Base-by-base conservation (phyloP, 208 protist genomes). In the Wallacemonas sp. region DNA sequence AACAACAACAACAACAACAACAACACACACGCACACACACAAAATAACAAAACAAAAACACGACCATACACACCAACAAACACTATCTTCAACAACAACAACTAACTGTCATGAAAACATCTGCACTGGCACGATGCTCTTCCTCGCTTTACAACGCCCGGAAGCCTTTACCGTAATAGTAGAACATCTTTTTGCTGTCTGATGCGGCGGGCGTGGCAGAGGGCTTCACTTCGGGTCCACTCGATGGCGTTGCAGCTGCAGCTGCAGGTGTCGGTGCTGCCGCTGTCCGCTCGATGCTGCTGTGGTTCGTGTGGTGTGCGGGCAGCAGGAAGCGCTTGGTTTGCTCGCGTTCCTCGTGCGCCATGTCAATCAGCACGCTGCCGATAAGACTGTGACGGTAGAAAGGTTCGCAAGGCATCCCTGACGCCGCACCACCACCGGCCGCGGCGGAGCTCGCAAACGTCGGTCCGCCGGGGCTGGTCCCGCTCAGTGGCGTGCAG, bases 111-210 rank as follows among this genome's bases (percentile, higher is more conserved):
- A n/a, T n/a, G n/a, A n/a, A n/a, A n/a, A n/a, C n/a, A n/a, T n/a
- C n/a, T n/a, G n/a, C n/a, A n/a, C n/a, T n/a, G n/a, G n/a, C n/a
- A n/a, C n/a, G n/a, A n/a, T n/a, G n/a, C n/a, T n/a, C n/a, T n/a
- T n/a, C n/a, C n/a, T n/a, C n/a, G n/a, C n/a, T n/a, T n/a, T 12
- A 63, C 21, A 63, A 2, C 12, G 57, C 57, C 11, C 36, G 41
- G 14, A 70, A 46, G 39, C 49, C 26, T 54, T 44, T 56, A 38
- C 30, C 52, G 52, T 70, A 36, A 26, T 70, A 60, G 38, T 54
- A 34, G 1, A 70, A 62, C 21, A 58, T 29, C 26, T 58, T 58
- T 29, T 38, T 58, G 2, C 5, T 8, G 8, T 32, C 47, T 24
- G 47, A 17, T 17, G 26, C 21, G 3, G 24, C 47, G 9, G n/a